Evolutionary conservation across 2,329 filamentous ascomycete species (phyloP), one percentile per base, ranked within the genome.

Genomic region (Curvularia verruculosa): DNA sequence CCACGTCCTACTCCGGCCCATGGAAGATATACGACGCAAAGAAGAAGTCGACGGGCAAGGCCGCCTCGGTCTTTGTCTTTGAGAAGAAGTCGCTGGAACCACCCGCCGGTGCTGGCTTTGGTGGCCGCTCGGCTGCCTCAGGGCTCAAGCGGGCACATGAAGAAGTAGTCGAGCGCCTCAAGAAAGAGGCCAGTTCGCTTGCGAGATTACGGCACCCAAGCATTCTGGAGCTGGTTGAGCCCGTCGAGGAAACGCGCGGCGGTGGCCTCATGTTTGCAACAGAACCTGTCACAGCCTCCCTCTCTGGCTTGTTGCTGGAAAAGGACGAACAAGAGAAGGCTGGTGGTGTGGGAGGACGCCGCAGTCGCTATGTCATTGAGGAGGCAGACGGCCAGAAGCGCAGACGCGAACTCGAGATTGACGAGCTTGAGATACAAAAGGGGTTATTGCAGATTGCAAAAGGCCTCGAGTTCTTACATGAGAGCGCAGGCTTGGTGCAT

Each of bases 11-110:
- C 50, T 91, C 93, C 15, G 95, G 95, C 18, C 91, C 93, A 56
- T 99, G 95, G 95, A 96, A 92, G 81, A 95, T 99, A 71, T 94
- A 94, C 83, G 93, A 97, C 80, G 93, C 91, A 57, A 98, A 96
- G 82, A 96, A 96, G 80, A 98, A 97, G 79, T 92, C 90, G 28
- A 96, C 92, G 0, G 91, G 91, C 65, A 96, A 95, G 75, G 78
- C 88, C 7, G 95, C 89, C 53, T 97, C 93, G 15, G 88, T 98
- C 65, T 99, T 98, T 71, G 88, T 98, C 64, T 97, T 98, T 75
- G 95, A 99, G 65, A 89, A 87, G 74, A 96, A 96, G 78, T 86
- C 87, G 0, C 81, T 99, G 52, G 93, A 97, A 56, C 80, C 86
- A 9, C 84, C 88, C 57, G 83, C 85, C 15, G 84, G 82, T 46